Base-by-base conservation (phyloP, 306 rosid species). In the Glycine tomentella region DNA sequence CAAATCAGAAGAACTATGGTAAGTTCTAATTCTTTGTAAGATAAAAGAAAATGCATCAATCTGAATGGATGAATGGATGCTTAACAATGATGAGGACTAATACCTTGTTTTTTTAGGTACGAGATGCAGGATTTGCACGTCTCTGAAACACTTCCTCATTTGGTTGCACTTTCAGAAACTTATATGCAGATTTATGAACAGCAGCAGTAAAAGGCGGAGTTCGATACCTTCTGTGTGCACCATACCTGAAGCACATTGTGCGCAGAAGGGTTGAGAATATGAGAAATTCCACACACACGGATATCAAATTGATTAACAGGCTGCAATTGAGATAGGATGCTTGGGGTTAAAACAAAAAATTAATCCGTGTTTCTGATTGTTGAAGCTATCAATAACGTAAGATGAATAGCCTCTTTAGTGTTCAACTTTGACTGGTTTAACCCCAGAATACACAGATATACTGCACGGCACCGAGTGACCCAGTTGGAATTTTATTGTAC, bases 61-160 rank as follows among this genome's bases (percentile, higher is more conserved):
- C 14, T 45, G 51, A 68, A 44, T 48, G 49, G 10, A n/a, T 69
- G 46, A 62, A 44, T 51, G 48, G 17, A n/a, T 65, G 40, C 62
- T 45, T 50, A 66, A 74, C 58, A 76, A 40, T 79, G 62, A 46
- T 8, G 69, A 20, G 1, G n/a, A n/a, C n/a, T n/a, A n/a, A n/a
- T n/a, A n/a, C n/a, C n/a, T n/a, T n/a, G n/a, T n/a, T 20, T 0
- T 1, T 76, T 17, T 83, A 95, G 99, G 97, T 95, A 93, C 66
- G 96, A 91, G 88, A 93, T 92, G 99, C 97, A 95, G 93, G 96
- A 95, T 84, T 84, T 95, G 84, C 99, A 91, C 45, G 99, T 95
- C 56, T 87, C 95, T 40, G 99, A 92, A 86, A 93, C 97, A 66
- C 95, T 91, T 74, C 97, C 99, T 69, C 99, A 95, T 70, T 88